phyloP scores from a whole-genome alignment of 306 rosid species.

The Quercus cerris region DNA sequence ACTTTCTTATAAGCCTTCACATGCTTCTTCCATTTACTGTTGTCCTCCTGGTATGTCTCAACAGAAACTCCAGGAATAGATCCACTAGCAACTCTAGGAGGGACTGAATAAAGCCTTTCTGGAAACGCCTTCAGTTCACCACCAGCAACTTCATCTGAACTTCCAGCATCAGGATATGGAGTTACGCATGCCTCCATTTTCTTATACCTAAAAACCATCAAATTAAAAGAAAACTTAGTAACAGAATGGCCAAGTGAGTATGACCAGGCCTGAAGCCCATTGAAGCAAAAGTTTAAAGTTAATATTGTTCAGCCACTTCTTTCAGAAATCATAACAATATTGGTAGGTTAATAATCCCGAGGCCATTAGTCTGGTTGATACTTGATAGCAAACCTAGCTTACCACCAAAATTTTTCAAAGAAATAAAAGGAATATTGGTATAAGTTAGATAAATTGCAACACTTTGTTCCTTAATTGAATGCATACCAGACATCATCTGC shows the following conservation, averaged over 20 bases:
- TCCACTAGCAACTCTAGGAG: constrained; percentile 83
- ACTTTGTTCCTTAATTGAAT: background rate
- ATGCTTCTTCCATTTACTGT: constrained; percentile 76
- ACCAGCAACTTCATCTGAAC: constrained; percentile 41
- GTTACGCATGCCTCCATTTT: constrained; percentile 87
- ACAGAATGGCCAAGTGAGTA: background rate
- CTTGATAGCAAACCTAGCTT: background rate
- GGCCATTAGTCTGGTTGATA: background rate
- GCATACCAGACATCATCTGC: constrained; percentile 77
- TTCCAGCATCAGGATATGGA: constrained; percentile 37
- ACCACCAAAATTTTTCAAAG: background rate
- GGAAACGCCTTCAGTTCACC: constrained; percentile 70
- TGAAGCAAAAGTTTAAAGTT: background rate
- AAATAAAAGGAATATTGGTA: background rate
- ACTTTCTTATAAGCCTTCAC: constrained; percentile 77
- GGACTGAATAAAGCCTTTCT: constrained; percentile 66
- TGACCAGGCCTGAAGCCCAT: background rate
- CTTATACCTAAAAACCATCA: constrained; percentile 59
- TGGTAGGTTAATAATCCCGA: background rate
- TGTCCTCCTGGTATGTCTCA: constrained; percentile 63
- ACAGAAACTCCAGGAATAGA: constrained; percentile 71
- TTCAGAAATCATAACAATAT: background rate
- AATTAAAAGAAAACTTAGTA: constrained; percentile 28
- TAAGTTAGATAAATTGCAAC: background rate
- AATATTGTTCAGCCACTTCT: background rate